phyloP scores from a whole-genome alignment of 768 basidiomycete genomes.

The Jaapia argillacea region DNA sequence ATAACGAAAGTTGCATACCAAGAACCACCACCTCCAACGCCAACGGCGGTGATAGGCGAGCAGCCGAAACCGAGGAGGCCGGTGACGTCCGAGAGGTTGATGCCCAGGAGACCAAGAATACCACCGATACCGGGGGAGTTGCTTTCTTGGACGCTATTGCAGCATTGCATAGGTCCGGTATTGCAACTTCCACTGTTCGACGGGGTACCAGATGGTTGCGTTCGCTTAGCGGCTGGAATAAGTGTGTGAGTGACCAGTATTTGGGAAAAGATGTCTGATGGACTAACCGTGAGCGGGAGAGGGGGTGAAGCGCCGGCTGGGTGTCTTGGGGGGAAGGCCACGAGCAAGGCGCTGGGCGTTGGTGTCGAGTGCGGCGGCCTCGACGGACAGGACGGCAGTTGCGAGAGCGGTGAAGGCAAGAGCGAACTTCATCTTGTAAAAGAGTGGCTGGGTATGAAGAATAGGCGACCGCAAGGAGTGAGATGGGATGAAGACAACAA shows the following conservation, averaged over 20 bases:
- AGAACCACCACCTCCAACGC: conserved; percentile 1
- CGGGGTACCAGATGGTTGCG: background rate
- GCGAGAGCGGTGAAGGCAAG: background rate
- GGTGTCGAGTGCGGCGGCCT: background rate
- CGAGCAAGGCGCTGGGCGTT: background rate
- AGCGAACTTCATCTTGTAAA: background rate
- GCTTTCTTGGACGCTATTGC: background rate
- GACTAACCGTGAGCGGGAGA: background rate
- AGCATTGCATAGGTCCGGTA: background rate
- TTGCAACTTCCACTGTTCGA: background rate
- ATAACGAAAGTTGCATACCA: conserved; percentile 13
- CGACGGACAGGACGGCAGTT: background rate
- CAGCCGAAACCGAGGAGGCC: conserved; percentile 19
- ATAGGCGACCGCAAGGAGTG: no score
- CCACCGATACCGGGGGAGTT: background rate
- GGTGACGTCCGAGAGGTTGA: conserved; percentile 10
- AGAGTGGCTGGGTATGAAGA: no score
- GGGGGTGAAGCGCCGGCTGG: background rate
- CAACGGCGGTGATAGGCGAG: conserved; percentile 20
- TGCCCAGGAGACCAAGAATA: conserved; percentile 19
- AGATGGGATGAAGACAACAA: no score
- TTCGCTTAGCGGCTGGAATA: background rate
- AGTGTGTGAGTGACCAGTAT: background rate
- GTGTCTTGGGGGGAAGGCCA: background rate
- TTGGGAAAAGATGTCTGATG: background rate